Evolutionary conservation across 2,329 filamentous ascomycete species (phyloP).

Genomic region (Nigrospora osmanthi): DNA sequence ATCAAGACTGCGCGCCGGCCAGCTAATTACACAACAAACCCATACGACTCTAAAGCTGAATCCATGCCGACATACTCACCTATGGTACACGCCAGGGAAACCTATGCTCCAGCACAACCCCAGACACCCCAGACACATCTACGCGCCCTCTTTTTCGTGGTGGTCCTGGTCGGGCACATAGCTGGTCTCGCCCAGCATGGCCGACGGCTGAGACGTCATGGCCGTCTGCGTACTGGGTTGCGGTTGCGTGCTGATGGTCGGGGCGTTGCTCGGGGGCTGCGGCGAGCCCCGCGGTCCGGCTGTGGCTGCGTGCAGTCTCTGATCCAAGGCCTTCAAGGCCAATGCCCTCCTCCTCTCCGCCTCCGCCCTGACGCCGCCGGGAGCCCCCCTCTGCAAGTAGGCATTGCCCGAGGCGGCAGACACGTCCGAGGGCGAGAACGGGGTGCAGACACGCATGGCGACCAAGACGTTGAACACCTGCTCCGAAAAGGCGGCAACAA

Average conservation of each 20-base stretch:
- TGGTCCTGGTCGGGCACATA: slow-evolving; percentile 58
- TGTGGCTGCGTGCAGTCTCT: slow-evolving; percentile 80
- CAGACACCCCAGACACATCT: not conserved
- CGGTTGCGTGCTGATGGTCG: slow-evolving; percentile 49
- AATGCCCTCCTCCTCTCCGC: slow-evolving; percentile 84
- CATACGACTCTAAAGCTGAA: not conserved
- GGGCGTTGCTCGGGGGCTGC: slow-evolving; percentile 34
- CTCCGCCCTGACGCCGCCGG: slow-evolving; percentile 73
- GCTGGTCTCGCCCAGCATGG: slow-evolving; percentile 60
- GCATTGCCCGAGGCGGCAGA: slow-evolving; percentile 65
- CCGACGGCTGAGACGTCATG: slow-evolving; percentile 46
- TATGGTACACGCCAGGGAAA: not conserved
- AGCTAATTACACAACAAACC: too few species aligned
- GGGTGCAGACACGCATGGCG: slow-evolving; percentile 68
- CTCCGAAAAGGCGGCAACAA: slow-evolving; percentile 66
- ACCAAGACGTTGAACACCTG: slow-evolving; percentile 70
- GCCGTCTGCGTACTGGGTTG: slow-evolving; percentile 47
- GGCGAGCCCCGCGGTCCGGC: slow-evolving; percentile 31
- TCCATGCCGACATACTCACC: not conserved
- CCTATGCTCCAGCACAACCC: not conserved
- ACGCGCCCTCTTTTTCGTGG: slow-evolving; percentile 21
- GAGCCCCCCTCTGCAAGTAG: slow-evolving; percentile 46
- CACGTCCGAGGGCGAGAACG: slow-evolving; percentile 76
- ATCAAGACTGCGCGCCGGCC: too few species aligned
- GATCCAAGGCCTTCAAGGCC: slow-evolving; percentile 85